A percentile compares a stretch with the other conserved stretches of the same genome.
These are phyloP conservation scores for Yamadazyma endophytica DNA, from an alignment of 805 yeast genomes.

Conservation along the genomic window DNA sequence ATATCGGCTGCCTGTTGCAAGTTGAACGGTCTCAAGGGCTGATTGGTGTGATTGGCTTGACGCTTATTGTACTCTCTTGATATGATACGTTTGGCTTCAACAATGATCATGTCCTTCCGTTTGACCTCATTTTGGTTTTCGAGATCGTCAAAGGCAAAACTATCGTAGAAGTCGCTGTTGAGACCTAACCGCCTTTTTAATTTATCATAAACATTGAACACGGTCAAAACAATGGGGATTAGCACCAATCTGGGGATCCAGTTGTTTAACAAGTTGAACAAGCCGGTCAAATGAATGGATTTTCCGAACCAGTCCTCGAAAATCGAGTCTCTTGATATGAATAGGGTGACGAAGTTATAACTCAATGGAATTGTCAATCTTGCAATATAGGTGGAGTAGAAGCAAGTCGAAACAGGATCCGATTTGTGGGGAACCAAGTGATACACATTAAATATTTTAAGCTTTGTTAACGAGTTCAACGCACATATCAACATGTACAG, in stretches of 20 bases:
- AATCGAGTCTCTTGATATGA: constrained; percentile 45
- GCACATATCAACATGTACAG: constrained; percentile 70
- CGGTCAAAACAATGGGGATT: constrained; percentile 63
- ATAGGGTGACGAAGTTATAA: constrained; percentile 70
- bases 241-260: constrained; percentile 72
- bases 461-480: constrained; percentile 58
- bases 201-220: constrained; percentile 64
- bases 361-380: constrained; percentile 79
- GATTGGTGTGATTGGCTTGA: constrained; percentile 12
- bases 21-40: constrained; percentile 25
- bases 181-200: constrained; percentile 41
- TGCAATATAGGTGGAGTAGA: constrained; percentile 76
- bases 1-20: constrained; percentile 19
- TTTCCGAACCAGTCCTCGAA: constrained; percentile 75
- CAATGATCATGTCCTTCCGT: constrained; percentile 33
- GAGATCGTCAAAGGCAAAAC: constrained; percentile 36
- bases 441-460: constrained; percentile 71
- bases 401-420: constrained; percentile 70
- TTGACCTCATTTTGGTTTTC: constrained; percentile 18
- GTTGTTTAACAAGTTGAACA: constrained; percentile 68
- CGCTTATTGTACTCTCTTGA: constrained; percentile 29
- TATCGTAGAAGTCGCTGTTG: constrained; percentile 32
- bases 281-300: constrained; percentile 69
- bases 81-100: constrained; percentile 39
- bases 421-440: constrained; percentile 69